phyloP scores from a whole-genome alignment of 2,329 filamentous ascomycete species.

The Trichoderma gracile region DNA sequence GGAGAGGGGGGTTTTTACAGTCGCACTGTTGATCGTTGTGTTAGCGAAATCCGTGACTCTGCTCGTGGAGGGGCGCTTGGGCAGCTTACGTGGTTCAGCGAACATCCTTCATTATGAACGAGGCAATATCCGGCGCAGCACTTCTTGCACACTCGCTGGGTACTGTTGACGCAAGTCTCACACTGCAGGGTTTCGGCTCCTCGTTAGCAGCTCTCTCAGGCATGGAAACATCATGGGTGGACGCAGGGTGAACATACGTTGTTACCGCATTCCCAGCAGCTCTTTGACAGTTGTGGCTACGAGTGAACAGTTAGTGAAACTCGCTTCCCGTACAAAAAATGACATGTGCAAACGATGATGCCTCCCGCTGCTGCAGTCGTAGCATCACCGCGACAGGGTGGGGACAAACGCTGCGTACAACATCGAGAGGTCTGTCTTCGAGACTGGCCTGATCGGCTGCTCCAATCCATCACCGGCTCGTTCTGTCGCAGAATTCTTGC shows the following conservation, averaged over 20 bases:
- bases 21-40: constrained; percentile 14
- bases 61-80: background rate
- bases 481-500: constrained; percentile 13
- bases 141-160: constrained; percentile 68
- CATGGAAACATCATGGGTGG: background rate
- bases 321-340: constrained; percentile 13
- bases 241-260: constrained; percentile 58
- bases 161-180: constrained; percentile 68
- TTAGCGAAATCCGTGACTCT: constrained; percentile 7
- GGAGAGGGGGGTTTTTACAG: constrained; percentile 3
- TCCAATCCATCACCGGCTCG: constrained; percentile 27
- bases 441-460: constrained; percentile 25
- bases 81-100: constrained; percentile 56
- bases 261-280: constrained; percentile 85
- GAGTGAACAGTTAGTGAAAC: constrained; percentile 5
- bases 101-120: constrained; percentile 80
- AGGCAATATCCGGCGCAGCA: constrained; percentile 83
- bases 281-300: constrained; percentile 60
- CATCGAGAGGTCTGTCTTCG: constrained; percentile 26
- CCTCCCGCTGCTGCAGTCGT: constrained; percentile 20
- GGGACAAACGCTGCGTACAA: constrained; percentile 28
- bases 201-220: constrained; percentile 8
- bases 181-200: constrained; percentile 58
- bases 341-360: background rate
- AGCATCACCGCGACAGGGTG: background rate